A percentile compares a stretch with the other conserved stretches of the same genome.
phyloP scores from a whole-genome alignment of 805 yeast species.

The Lipomyces oligophaga region DNA sequence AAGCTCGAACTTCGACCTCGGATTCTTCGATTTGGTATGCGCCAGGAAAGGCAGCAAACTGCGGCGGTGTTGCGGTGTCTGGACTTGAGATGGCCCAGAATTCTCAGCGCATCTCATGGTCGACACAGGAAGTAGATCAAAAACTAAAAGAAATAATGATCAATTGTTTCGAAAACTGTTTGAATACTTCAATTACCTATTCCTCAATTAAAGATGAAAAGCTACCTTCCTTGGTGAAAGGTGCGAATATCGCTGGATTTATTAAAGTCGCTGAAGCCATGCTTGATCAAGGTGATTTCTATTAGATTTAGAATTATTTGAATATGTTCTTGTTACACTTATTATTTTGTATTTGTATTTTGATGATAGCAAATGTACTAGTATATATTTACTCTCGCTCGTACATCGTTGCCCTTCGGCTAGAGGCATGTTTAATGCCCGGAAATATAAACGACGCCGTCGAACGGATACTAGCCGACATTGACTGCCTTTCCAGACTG shows the following conservation, averaged over 20 bases:
- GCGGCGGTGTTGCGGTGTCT: slow-evolving; percentile 99
- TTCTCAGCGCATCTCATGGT: slow-evolving; percentile 90
- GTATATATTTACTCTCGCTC: neutral
- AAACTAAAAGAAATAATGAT: slow-evolving; percentile 91
- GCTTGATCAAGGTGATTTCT: slow-evolving; percentile 91
- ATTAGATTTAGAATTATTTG: slow-evolving; percentile 24
- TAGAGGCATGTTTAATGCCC: neutral
- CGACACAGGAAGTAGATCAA: slow-evolving; percentile 84
- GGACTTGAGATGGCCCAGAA: slow-evolving; percentile 99
- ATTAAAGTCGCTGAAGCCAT: slow-evolving; percentile 97
- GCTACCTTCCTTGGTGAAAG: slow-evolving; percentile 93
- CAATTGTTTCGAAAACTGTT: slow-evolving; percentile 88
- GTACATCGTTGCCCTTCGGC: neutral
- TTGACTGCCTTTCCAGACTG: no score
- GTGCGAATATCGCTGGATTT: slow-evolving; percentile 99
- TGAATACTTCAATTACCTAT: slow-evolving; percentile 78
- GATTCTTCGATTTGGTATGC: slow-evolving; percentile 83
- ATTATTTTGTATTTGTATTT: no score
- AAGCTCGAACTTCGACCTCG: slow-evolving; percentile 37
- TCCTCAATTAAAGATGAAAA: slow-evolving; percentile 54
- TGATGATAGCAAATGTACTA: neutral
- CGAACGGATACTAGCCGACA: neutral
- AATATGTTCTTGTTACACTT: neutral
- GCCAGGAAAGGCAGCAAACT: slow-evolving; percentile 98
- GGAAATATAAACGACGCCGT: neutral